These are phyloP conservation scores for Apostasia shenzhenica DNA, from an alignment of 106 monocot species.

Conservation along the genomic window DNA sequence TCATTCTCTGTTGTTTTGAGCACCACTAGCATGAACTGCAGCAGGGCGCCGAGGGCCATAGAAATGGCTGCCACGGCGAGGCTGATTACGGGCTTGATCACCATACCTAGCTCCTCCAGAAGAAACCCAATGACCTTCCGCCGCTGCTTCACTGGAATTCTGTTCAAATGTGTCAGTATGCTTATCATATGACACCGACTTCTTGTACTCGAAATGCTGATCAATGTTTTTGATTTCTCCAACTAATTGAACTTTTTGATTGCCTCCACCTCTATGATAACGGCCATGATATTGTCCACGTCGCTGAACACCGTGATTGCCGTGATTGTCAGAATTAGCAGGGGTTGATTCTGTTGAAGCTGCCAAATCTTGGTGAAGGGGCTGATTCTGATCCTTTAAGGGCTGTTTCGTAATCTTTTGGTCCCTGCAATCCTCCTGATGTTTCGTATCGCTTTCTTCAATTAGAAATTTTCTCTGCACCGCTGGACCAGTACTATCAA, in stretches of 20 bases:
- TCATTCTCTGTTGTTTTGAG: not conserved
- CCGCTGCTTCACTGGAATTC: not conserved
- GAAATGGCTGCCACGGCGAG: not conserved
- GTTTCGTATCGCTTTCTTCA: not conserved
- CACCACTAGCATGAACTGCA: not conserved
- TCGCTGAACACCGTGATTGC: constrained; percentile 2
- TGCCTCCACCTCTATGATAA: constrained; percentile 1
- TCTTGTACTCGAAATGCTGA: not conserved
- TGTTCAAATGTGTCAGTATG: too few species aligned
- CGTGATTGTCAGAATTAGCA: constrained; percentile 1
- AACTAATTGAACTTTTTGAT: not conserved
- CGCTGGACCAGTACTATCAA: not conserved
- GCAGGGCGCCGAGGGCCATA: not conserved
- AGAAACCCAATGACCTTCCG: not conserved
- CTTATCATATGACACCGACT: not conserved
- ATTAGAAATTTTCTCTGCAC: not conserved
- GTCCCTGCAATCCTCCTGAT: not conserved
- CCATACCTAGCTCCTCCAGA: not conserved
- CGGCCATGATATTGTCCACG: constrained; percentile 15
- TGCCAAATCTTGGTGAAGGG: not conserved
- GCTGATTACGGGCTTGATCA: not conserved
- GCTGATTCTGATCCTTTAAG: not conserved
- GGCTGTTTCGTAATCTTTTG: not conserved
- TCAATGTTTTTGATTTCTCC: not conserved
- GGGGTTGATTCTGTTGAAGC: not conserved